These are phyloP conservation scores for Holtermanniella nyarrowii DNA, from an alignment of 768 basidiomycete genomes.

Conservation along the genomic window DNA sequence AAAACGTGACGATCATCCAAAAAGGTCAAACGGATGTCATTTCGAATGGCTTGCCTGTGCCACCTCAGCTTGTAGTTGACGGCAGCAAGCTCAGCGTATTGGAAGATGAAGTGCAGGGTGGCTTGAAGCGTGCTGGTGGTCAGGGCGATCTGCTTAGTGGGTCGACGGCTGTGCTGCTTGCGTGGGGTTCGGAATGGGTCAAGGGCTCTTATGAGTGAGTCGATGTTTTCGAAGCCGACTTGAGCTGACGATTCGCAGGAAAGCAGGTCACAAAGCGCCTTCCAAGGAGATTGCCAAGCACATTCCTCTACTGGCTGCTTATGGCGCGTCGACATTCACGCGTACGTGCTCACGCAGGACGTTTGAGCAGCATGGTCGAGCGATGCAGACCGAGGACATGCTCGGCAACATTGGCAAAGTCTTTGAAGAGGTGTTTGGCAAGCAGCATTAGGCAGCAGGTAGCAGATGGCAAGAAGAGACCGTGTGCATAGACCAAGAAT, in stretches of 20 bases:
- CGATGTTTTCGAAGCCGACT: neutral
- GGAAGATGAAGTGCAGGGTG: conserved; percentile 61
- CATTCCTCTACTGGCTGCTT: conserved; percentile 72
- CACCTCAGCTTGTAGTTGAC: conserved; percentile 41
- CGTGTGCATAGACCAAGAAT: neutral
- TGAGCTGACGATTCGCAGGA: conserved; percentile 8
- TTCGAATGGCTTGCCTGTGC: conserved; percentile 45
- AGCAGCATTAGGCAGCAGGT: neutral
- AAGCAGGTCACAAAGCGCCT: conserved; percentile 36
- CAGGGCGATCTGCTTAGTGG: conserved; percentile 93
- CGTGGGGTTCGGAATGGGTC: conserved; percentile 92
- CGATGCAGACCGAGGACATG: conserved; percentile 74
- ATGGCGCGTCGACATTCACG: conserved; percentile 80
- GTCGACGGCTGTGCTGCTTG: conserved; percentile 73
- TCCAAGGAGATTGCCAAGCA: conserved; percentile 36
- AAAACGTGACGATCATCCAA: conserved; percentile 79
- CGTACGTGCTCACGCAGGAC: conserved; percentile 68
- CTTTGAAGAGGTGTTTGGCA: conserved; percentile 62
- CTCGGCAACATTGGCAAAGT: conserved; percentile 51
- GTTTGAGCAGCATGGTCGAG: conserved; percentile 64
- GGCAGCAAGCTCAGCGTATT: conserved; percentile 46
- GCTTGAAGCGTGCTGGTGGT: conserved; percentile 85
- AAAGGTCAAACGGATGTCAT: conserved; percentile 79
- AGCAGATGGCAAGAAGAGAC: neutral
- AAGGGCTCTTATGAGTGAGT: conserved; percentile 68